phyloP scores from a whole-genome alignment of 257 asterid species.

The Solanum habrochaites region DNA sequence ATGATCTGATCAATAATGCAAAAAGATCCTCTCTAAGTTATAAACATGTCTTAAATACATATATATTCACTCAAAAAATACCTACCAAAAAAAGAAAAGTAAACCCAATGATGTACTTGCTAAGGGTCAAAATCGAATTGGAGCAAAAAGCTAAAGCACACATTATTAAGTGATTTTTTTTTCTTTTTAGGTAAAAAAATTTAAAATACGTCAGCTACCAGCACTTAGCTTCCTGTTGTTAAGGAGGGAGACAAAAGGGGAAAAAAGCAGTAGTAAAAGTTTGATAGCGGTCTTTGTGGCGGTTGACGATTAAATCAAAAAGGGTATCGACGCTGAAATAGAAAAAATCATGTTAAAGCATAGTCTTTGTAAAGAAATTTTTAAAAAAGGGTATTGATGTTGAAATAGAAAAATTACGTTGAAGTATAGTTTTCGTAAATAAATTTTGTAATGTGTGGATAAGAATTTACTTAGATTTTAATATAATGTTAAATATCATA shows the following conservation, averaged over 20 bases:
- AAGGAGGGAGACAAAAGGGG: neutral
- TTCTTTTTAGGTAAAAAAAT: too few relatives aligned
- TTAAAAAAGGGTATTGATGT: accelerated
- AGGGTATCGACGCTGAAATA: neutral
- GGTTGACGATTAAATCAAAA: neutral
- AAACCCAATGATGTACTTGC: neutral
- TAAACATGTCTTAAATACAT: neutral
- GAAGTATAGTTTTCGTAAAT: neutral
- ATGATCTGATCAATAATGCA: neutral
- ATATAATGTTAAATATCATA: too few relatives aligned
- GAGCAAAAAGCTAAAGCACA: neutral
- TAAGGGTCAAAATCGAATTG: neutral
- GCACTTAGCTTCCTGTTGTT: neutral
- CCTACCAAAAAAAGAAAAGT: neutral
- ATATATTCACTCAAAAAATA: neutral
- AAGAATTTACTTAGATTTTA: too few relatives aligned
- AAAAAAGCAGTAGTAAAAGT: neutral
- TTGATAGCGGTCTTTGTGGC: neutral
- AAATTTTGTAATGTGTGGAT: too few relatives aligned
- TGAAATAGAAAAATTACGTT: neutral
- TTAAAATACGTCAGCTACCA: neutral
- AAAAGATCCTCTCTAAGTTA: neutral
- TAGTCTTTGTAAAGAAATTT: neutral
- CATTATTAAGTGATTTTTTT: neutral
- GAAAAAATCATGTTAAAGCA: neutral